Evolutionary conservation across 129 eudicot genomes (phyloP), one percentile per base, ranked within the genome.

Genomic region (Centrapalus pauciflorus): DNA sequence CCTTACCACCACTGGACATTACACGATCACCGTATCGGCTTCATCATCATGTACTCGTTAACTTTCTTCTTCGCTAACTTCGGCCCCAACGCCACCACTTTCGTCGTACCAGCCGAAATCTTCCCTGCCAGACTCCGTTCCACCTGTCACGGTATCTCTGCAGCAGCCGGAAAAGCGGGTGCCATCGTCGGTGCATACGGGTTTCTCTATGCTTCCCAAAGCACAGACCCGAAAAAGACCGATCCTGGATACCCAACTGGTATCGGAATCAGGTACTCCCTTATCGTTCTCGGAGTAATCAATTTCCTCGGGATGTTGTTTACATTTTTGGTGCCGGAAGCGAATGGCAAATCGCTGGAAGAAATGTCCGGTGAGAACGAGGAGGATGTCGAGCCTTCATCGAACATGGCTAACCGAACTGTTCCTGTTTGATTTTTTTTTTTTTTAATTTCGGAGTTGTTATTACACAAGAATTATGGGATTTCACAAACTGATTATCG

Each of bases 41-140:
- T 84, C n/a, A 71, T 84, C 25, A 26, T 84, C 10, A 80, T 84
- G 85, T 84, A 84, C 69, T 38, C 85, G 0, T 41, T 84, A 11
- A 84, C 90, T 0, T 80, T 80, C 57, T 84, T 80, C 78, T 84
- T 84, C 1, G 85, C 85, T 1, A 84, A 84, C 14, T 84, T 80
- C 37, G 90, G 90, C 4, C 85, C 85, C 0, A 84, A 84, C 21
- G 85, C 82, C 5, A 79, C 89, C 0, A 79, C 89, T 0, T 83
- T 83, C 29, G 80, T 83, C 0, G 85, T 83, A 2, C 85, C 89
- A 3, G 89, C 89, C 12, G 85, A 83, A 61, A 76, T 79, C 19
- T 83, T 83, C 55, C 89, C 89, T 0, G 85, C 90, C 0, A 52
- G 89, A 56, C 67, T 80, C 4, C 68, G 89, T 66, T 84, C 89